Conservation (phyloP, 2,329 filamentous ascomycete species). For the Colletotrichum navitas region DNA sequence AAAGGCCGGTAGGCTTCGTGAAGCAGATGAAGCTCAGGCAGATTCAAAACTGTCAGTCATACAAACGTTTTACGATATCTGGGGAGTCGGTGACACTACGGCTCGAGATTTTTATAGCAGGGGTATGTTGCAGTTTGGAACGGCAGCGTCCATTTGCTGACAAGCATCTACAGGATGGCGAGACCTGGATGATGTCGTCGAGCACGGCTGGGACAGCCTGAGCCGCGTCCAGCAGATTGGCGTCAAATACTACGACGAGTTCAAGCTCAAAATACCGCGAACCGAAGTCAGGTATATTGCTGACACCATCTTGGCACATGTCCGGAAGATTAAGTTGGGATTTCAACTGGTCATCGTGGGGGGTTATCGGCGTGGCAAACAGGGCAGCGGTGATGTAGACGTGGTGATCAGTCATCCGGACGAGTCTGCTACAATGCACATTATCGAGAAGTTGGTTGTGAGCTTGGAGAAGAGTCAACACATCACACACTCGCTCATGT, state of each 20-base stretch:
- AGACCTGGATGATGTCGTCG: constrained; percentile 87
- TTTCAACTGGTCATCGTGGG: constrained; percentile 77
- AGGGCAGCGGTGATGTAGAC: constrained; percentile 83
- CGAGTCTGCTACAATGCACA: constrained; percentile 73
- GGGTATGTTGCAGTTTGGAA: constrained; percentile 48
- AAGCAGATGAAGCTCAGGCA: constrained; percentile 72
- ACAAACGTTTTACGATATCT: constrained; percentile 83
- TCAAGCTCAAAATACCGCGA: constrained; percentile 78
- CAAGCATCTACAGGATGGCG: constrained; percentile 70
- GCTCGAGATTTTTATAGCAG: constrained; percentile 85
- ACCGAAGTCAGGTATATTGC: constrained; percentile 80
- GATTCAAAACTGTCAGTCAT: constrained; percentile 76
- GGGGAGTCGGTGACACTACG: constrained; percentile 89
- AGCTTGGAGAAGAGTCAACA: constrained; percentile 76
- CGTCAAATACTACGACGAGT: constrained; percentile 92
- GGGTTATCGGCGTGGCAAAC: constrained; percentile 84
- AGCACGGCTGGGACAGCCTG: constrained; percentile 81
- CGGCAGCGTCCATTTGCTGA: neutral
- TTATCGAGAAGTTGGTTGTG: constrained; percentile 79
- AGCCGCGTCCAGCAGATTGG: constrained; percentile 91
- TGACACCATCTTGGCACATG: constrained; percentile 72
- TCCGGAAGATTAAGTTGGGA: constrained; percentile 69
- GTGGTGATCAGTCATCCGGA: constrained; percentile 85
- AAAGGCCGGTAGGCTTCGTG: constrained; percentile 69
- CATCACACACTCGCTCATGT: constrained; percentile 84